Evolutionary conservation across 192 early-diverging fungal species (phyloP), one percentile per base, ranked within the genome.

Genomic region (Gamsiella multidivaricata): DNA sequence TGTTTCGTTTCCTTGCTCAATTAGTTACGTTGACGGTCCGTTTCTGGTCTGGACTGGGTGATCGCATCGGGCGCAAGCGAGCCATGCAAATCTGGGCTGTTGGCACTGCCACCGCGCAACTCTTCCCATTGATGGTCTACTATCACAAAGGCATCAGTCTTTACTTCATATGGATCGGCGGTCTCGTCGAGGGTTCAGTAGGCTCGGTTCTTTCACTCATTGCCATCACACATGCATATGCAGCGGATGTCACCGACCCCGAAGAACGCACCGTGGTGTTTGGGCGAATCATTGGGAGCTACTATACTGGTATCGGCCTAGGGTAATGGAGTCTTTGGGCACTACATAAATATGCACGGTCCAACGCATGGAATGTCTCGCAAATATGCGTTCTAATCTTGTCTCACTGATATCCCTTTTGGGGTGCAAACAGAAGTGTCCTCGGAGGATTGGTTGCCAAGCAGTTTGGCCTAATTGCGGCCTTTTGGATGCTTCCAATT

Each of bases 241-340:
- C 57, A 2, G 63, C 65, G 3, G 73, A 76, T 61, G 57, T 76
- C 34, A 68, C 73, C 10, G 22, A 2, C 18, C 45, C 46, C 20
- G 53, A 76, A 7, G 31, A 66, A 32, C 49, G 73, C 28, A 62
- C 51, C 7, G 73, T 76, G 1, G 73, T 67, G 36, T 76, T 76
- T 76, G 73, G 73, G 3, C 56, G 59, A 5, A 32, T 67, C 20
- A 56, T 68, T 18, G 64, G 65, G 0, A 65, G 64, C 4, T 62
- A 36, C 32, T 68, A 76, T 22, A 45, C 65, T 1, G 73, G 73
- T 26, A 8, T 76, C 5, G 73, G 73, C 7, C 6, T 76, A 54
- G 73, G 73, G 73, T 76, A 68, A 41, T n/a, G 45, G 5, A n/a
- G 15, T 12, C 45, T 18, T n/a, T n/a, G n/a, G n/a, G n/a, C n/a